Evolutionary conservation across 306 rosid species (phyloP).

Genomic region (Trichosanthes truncata): DNA sequence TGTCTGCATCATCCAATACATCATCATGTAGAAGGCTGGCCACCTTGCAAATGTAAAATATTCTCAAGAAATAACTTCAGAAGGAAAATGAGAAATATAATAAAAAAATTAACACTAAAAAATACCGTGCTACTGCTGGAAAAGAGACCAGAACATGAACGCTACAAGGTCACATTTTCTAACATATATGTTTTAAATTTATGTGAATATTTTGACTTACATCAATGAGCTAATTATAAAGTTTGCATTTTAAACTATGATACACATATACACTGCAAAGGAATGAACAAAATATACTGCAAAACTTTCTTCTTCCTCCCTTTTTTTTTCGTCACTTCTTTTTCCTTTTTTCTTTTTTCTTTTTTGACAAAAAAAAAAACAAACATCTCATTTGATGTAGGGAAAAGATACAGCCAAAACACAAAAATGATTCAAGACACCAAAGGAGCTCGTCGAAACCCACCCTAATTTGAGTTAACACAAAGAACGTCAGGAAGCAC

Average conservation of each 20-base stretch:
- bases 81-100: background rate
- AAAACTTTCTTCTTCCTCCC: background rate
- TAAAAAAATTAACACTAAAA: background rate
- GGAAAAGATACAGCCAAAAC: too few species aligned
- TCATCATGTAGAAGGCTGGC: conserved; percentile 99
- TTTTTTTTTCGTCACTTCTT: background rate
- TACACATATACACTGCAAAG: background rate
- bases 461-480: too few species aligned
- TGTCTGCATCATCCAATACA: conserved; percentile 95
- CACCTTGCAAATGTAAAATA: conserved; percentile 36
- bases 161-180: background rate
- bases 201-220: background rate
- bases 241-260: background rate
- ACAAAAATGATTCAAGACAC: too few species aligned
- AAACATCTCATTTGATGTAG: background rate
- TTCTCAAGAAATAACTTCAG: background rate
- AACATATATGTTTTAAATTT: background rate
- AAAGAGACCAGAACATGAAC: background rate
- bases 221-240: background rate
- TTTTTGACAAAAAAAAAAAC: too few species aligned
- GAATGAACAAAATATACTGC: background rate
- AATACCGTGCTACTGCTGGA: background rate
- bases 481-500: too few species aligned
- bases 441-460: too few species aligned
- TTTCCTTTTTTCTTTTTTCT: background rate